These are phyloP conservation scores for barrel medic (Medicago truncatula) DNA, from an alignment of 306 rosid species.

Conservation along the genomic window MtrunA17r5.0-ANR NC_053044.1:38300501-38301000, in stretches of 20 bases:
- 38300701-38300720: background rate
- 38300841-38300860: background rate
- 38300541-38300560: background rate
- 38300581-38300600: background rate
- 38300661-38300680: background rate
- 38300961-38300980: too few relatives aligned
- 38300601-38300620: slow-evolving; percentile 3
- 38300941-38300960: too few relatives aligned
- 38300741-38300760: slow-evolving; percentile 29
- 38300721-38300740: slow-evolving; percentile 11
- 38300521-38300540: background rate
- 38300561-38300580: background rate
- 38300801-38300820: slow-evolving; percentile 21
- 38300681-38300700: background rate
- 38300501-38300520: background rate
- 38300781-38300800: slow-evolving; percentile 8
- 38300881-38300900: too few relatives aligned
- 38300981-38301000: too few relatives aligned
- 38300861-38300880: too few relatives aligned
- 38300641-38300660: background rate
- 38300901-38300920: too few relatives aligned
- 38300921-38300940: too few relatives aligned
- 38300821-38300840: slow-evolving; percentile 9
- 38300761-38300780: slow-evolving; percentile 27
- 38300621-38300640: background rate